Evolutionary conservation across 1,284 basidiomycete genomes (phyloP), one percentile per base, ranked within the genome.

Genomic region (Papiliotrema nemorosa): DNA sequence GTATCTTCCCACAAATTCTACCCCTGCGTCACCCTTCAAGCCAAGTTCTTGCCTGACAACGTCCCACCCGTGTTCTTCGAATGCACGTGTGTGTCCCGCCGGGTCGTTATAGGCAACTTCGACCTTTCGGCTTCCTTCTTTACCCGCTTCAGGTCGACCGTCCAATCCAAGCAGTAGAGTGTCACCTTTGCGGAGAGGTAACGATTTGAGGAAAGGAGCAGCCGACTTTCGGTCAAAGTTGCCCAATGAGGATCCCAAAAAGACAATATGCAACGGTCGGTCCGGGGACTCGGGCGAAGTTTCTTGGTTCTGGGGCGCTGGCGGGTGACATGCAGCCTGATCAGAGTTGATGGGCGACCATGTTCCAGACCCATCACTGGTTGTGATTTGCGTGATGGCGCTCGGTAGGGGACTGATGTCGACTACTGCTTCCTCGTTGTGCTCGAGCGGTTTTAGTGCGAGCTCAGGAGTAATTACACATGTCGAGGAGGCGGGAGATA

Each of bases 211-310:
- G 75, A 98, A 97, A 0, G 80, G 76, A 1, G 80, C 80, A 6
- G 86, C 88, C 24, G 81, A 85, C 16, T 79, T 77, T 22, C 90
- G 82, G n/a, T 79, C 72, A 71, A 97, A 97, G 77, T 97, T 97
- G 13, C 94, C 94, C 13, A 97, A 76, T 0, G 90, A 91, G 0
- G 89, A 94, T 0, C 94, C 94, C n/a, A 97, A 79, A 79, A 96
- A 97, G 53, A 97, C 77, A 50, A 97, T 76, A 64, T 92, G 90
- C 29, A 90, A 71, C 9, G 87, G 87, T 36, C 73, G 61, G 18
- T 52, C 50, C 5, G 61, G 24, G 9, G 18, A 21, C 13, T 33
- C 33, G 25, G 22, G 7, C 13, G n/a, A 25, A 5, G 41, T 39
- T 5, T 26, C 31, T 20, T 49, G 35, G 7, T 44, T 31, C 7